These are phyloP conservation scores for Agrocybe praecox DNA, from an alignment of 768 basidiomycete species.

Conservation along the genomic window DNA sequence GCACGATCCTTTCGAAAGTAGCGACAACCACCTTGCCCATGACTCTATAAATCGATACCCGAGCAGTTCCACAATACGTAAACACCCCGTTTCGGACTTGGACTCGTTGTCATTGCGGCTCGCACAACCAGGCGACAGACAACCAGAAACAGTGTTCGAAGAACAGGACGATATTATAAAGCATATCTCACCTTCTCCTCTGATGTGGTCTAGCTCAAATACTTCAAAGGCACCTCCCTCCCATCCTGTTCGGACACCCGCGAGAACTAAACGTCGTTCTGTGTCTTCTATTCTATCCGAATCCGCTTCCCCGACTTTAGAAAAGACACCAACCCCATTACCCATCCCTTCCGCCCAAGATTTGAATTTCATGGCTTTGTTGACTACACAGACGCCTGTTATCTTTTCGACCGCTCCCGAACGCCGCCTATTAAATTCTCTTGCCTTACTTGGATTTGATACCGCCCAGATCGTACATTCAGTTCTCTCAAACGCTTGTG, in stretches of 20 bases:
- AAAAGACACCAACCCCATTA: conserved; percentile 42
- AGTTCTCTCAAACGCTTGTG: conserved; percentile 90
- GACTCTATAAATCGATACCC: conserved; percentile 46
- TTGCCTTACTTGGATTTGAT: conserved; percentile 85
- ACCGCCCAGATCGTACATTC: conserved; percentile 95
- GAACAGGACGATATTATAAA: conserved; percentile 34
- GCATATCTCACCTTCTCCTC: conserved; percentile 24
- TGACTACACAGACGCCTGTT: conserved; percentile 68
- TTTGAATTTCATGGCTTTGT: conserved; percentile 62
- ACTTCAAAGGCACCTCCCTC: conserved; percentile 53
- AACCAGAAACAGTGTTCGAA: conserved; percentile 54
- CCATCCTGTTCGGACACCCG: conserved; percentile 83
- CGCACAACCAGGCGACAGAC: conserved; percentile 26
- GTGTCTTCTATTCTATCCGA: conserved; percentile 87
- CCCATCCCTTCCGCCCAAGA: conserved; percentile 43
- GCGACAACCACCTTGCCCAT: conserved; percentile 19
- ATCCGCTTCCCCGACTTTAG: conserved; percentile 49
- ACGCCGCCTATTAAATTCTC: conserved; percentile 72
- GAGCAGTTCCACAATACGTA: conserved; percentile 65
- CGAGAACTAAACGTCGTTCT: conserved; percentile 93
- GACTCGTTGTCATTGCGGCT: conserved; percentile 39
- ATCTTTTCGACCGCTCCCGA: conserved; percentile 89
- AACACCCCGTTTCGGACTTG: conserved; percentile 33
- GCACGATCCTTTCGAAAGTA: conserved; percentile 46
- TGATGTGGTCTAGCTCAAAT: conserved; percentile 28